Conservation (phyloP, 306 rosid species). For the Sindora glabra region DNA sequence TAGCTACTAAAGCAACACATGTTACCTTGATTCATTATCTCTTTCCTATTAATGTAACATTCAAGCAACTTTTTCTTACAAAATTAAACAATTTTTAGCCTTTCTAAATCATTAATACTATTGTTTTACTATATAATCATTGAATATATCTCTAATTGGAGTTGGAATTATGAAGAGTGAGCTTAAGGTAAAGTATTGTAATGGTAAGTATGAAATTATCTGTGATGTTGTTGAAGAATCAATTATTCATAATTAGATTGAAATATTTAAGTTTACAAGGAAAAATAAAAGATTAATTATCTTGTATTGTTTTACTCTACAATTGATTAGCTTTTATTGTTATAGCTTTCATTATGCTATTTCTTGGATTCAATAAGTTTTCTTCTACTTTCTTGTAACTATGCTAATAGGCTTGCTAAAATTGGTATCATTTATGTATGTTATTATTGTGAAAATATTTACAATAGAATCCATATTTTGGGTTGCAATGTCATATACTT, state of each 20-base stretch:
- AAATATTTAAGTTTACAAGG: background rate
- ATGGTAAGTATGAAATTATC: conserved; percentile 66
- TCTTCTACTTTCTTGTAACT: too few relatives aligned
- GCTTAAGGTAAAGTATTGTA: conserved; percentile 61
- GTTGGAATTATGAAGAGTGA: conserved; percentile 42
- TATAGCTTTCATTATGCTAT: too few relatives aligned
- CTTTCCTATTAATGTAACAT: conserved; percentile 80
- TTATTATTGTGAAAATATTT: too few relatives aligned
- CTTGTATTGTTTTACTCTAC: too few relatives aligned
- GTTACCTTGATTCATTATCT: conserved; percentile 27
- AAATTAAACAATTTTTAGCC: conserved; percentile 53
- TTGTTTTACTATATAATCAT: conserved; percentile 47
- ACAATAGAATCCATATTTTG: too few relatives aligned
- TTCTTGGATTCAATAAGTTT: too few relatives aligned
- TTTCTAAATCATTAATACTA: conserved; percentile 60
- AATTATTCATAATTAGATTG: conserved; percentile 16
- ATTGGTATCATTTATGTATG: too few relatives aligned
- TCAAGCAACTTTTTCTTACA: conserved; percentile 62
- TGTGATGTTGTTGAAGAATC: conserved; percentile 60
- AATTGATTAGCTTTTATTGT: too few relatives aligned
- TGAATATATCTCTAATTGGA: conserved; percentile 55
- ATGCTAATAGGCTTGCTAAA: too few relatives aligned
- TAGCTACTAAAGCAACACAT: conserved; percentile 9
- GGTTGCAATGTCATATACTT: too few relatives aligned
- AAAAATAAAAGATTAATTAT: too few relatives aligned